Base-by-base conservation (phyloP, 768 basidiomycete genomes). In the Tylopilus rubrobrunneus region DNA sequence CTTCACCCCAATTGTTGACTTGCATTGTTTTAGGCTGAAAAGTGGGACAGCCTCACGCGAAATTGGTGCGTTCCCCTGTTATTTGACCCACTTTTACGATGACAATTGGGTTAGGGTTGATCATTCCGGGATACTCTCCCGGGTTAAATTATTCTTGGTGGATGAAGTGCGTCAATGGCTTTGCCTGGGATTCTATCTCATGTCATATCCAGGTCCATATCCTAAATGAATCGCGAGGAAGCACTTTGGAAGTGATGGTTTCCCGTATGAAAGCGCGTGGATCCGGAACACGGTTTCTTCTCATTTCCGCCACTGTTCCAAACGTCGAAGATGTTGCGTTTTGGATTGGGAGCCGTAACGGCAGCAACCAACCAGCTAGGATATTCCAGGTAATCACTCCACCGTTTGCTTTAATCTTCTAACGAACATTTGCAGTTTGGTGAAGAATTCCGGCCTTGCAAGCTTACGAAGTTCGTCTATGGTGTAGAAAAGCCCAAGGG, bases 31-130 rank as follows among this genome's bases (percentile, higher is more conserved):
- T 60, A 93, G 88, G 91, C 89, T 2, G 96, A 99, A 71, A 99
- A 99, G 71, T 95, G 92, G 88, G 96, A 98, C 61, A 89, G 90
- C 46, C 71, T 99, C 52, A 98, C 95, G 7, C 78, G 96, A 42
- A 88, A 84, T 62, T 95, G 89, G 92, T 89, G 85, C 85, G 71
- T 51, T n/a, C 11, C 3, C 44, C 51, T 9, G 7, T 53, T n/a
- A 29, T 27, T 27, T n/a, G 25, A 25, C 29, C 19, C 37, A 45
- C 42, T 11, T 25, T 56, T 45, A 47, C 40, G 7, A 49, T 51
- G 33, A 64, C 51, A 19, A 17, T 37, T 59, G 4, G 8, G 49
- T 36, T 49, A 86, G 86, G 84, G 70, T 73, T 49, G 82, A 83
- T 49, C 82, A 91, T 58, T 73, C 77, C n/a, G 73, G 79, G 27